Evolutionary conservation across 2,329 filamentous ascomycete species (phyloP).

Genomic region (Fusarium siculi): DNA sequence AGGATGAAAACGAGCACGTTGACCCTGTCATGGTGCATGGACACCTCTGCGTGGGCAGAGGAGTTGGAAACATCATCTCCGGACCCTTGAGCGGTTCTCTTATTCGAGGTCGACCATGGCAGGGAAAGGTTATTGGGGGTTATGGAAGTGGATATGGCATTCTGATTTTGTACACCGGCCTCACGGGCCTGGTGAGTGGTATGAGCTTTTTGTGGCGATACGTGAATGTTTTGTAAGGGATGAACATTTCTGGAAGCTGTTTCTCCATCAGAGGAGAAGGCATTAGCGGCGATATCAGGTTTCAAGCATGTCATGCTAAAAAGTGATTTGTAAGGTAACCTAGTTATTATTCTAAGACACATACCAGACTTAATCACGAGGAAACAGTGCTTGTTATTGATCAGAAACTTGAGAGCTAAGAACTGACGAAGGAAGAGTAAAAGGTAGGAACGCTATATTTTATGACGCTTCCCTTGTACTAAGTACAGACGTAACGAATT

Average conservation of each 20-base stretch:
- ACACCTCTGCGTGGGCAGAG: conserved; percentile 64
- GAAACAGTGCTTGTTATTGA: neutral
- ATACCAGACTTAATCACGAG: neutral
- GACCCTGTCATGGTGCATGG: conserved; percentile 65
- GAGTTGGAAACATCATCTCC: conserved; percentile 66
- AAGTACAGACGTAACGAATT: neutral
- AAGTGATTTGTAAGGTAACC: neutral
- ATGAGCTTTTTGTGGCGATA: conserved; percentile 29
- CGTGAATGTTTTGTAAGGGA: conserved; percentile 14
- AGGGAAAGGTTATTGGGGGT: conserved; percentile 51
- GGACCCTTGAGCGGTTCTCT: conserved; percentile 65
- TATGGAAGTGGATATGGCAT: conserved; percentile 64
- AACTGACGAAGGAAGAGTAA: neutral
- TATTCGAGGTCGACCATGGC: conserved; percentile 55
- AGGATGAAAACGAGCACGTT: conserved; percentile 9
- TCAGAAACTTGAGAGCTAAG: neutral
- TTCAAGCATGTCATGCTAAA: neutral
- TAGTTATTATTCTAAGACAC: neutral
- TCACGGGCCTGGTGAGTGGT: conserved; percentile 32
- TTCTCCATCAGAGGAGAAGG: neutral
- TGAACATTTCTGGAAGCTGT: neutral
- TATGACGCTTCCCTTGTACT: neutral
- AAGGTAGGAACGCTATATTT: neutral
- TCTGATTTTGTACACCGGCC: conserved; percentile 66
- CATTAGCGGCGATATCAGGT: neutral